phyloP scores from a whole-genome alignment of 2,329 filamentous ascomycete species.

The Magnaporthiopsis rhizophila region DNA sequence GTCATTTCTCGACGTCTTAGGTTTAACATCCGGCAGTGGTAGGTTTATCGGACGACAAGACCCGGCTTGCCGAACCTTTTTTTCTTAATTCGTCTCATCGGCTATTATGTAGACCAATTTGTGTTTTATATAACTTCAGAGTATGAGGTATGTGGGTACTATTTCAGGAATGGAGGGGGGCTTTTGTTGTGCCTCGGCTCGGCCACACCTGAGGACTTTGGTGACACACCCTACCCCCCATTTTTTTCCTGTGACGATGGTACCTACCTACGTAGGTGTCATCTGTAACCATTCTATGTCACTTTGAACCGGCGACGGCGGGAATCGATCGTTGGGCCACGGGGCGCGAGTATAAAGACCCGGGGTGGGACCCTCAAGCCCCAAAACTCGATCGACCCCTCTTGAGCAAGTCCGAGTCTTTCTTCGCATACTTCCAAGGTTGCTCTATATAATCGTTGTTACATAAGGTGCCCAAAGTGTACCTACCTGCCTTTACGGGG shows the following conservation, averaged over 20 bases:
- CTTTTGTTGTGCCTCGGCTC: neutral
- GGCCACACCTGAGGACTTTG: neutral
- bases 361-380: neutral
- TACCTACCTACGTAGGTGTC: neutral
- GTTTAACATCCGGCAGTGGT: no score
- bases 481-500: no score
- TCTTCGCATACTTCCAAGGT: neutral
- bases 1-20: neutral
- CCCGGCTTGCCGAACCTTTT: no score
- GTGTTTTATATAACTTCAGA: no score
- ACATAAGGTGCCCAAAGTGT: no score
- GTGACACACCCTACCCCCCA: neutral
- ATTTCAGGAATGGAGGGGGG: neutral
- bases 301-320: no score
- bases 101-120: neutral
- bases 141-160: neutral
- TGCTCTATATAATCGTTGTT: no score
- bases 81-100: no score
- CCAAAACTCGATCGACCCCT: neutral
- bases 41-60: no score
- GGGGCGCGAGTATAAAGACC: neutral
- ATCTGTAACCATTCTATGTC: no score
- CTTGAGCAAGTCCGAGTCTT: neutral
- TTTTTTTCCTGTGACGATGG: neutral
- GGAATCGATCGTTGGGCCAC: no score